These are phyloP conservation scores for Arthrinium phaeospermum DNA, from an alignment of 2,329 filamentous ascomycete species.

Conservation along the genomic window DNA sequence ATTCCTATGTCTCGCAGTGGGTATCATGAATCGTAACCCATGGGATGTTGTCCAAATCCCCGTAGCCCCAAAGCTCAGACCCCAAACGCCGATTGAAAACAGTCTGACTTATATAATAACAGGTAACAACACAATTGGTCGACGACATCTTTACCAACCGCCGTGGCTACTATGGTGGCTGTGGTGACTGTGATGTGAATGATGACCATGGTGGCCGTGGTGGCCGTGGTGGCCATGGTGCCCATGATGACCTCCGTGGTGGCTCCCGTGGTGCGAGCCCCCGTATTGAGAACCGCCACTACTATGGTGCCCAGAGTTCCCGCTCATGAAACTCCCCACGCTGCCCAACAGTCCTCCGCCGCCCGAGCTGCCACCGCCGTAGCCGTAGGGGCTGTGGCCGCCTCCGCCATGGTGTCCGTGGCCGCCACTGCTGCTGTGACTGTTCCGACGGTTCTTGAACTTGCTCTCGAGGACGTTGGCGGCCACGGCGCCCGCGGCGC, in stretches of 20 bases:
- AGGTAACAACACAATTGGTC: background rate
- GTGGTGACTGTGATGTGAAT: conserved; percentile 7
- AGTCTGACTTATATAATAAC: background rate
- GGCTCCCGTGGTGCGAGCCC: conserved; percentile 25
- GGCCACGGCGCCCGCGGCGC: conserved; percentile 59
- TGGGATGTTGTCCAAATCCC: background rate
- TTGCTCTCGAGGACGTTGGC: conserved; percentile 59
- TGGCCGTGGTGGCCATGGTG: conserved; percentile 24
- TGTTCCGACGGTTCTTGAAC: conserved; percentile 34
- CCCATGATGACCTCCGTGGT: conserved; percentile 31
- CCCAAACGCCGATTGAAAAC: background rate
- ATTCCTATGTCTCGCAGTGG: background rate
- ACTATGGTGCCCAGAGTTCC: conserved; percentile 24
- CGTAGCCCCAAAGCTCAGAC: background rate
- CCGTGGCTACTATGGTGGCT: background rate
- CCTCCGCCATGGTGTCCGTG: conserved; percentile 22
- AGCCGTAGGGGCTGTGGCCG: conserved; percentile 21
- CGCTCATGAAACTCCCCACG: conserved; percentile 29
- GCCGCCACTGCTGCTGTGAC: conserved; percentile 25
- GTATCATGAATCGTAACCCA: conserved; percentile 1
- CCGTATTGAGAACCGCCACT: conserved; percentile 23
- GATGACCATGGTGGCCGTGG: conserved; percentile 21
- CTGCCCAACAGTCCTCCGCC: conserved; percentile 32
- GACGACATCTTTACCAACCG: background rate
- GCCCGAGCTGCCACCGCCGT: conserved; percentile 23